Percentiles rank a stretch among this genome's conserved stretches.
Conservation (phyloP, 1,139 yeast species). For the Hansenula sp. region DNA sequence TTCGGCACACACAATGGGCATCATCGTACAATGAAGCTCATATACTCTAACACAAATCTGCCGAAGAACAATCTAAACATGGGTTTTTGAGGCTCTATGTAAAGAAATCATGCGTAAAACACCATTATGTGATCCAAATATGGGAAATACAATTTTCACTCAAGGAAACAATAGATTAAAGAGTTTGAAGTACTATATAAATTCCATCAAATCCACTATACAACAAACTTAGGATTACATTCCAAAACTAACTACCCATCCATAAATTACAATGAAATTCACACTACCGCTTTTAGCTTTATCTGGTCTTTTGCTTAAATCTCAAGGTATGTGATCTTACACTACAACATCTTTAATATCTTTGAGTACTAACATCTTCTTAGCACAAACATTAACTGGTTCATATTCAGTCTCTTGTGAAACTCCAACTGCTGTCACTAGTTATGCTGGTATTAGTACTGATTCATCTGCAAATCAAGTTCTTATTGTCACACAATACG, state of each 20-base stretch:
- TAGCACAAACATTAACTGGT: neutral
- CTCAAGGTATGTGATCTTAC: neutral
- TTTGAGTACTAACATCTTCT: neutral
- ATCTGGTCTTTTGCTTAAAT: neutral
- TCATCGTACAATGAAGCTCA: neutral
- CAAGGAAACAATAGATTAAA: too few species aligned
- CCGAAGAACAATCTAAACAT: too few species aligned
- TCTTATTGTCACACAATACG: neutral
- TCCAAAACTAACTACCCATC: neutral
- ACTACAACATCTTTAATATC: neutral
- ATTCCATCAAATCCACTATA: too few species aligned
- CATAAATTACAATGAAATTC: neutral
- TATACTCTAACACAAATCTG: too few species aligned
- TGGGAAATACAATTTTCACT: neutral
- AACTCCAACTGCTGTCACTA: constrained; percentile 1
- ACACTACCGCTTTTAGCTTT: neutral
- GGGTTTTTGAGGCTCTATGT: neutral
- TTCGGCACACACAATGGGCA: neutral
- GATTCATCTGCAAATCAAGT: neutral
- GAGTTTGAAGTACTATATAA: too few species aligned
- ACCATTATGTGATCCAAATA: neutral
- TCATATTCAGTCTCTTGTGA: constrained; percentile 2
- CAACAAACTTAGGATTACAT: neutral
- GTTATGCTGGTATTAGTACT: neutral
- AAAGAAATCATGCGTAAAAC: neutral